Percentiles rank a stretch among this genome's conserved stretches.
Conservation (phyloP, 495 filamentous ascomycete species). For the Penicillium crystallinum region DNA sequence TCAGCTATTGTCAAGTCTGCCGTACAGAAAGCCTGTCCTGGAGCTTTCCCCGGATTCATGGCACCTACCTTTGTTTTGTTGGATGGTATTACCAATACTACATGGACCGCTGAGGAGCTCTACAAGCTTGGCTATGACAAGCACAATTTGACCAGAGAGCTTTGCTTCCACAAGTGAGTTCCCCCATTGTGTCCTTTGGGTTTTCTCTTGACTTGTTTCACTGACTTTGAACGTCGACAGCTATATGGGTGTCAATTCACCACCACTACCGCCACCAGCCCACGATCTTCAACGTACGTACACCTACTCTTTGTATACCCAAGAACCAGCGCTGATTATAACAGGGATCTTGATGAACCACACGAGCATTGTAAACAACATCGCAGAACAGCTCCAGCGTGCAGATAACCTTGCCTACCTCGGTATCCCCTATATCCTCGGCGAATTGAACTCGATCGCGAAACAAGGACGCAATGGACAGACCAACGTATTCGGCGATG, state of each 20-base stretch:
- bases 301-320: too few species aligned
- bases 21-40: constrained; percentile 12
- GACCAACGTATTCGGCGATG: constrained; percentile 14
- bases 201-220: background rate
- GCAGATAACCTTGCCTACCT: constrained; percentile 12
- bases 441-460: constrained; percentile 16
- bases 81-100: background rate
- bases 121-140: constrained; percentile 13
- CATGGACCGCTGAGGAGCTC: constrained; percentile 9
- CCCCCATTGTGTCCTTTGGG: too few species aligned
- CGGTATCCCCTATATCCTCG: constrained; percentile 9
- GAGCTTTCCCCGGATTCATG: constrained; percentile 9
- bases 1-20: constrained; percentile 2
- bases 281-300: constrained; percentile 10
- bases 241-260: constrained; percentile 11
- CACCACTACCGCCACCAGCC: background rate
- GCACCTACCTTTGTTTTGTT: constrained; percentile 13
- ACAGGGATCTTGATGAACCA: constrained; percentile 18
- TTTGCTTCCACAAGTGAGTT: constrained; percentile 16
- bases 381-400: constrained; percentile 9
- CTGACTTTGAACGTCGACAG: background rate
- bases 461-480: constrained; percentile 10
- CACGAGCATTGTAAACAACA: constrained; percentile 11
- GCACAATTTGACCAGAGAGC: constrained; percentile 11
- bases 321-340: background rate